phyloP scores from a whole-genome alignment of 2,329 filamentous ascomycete species.

The Aspergillus sp. region DNA sequence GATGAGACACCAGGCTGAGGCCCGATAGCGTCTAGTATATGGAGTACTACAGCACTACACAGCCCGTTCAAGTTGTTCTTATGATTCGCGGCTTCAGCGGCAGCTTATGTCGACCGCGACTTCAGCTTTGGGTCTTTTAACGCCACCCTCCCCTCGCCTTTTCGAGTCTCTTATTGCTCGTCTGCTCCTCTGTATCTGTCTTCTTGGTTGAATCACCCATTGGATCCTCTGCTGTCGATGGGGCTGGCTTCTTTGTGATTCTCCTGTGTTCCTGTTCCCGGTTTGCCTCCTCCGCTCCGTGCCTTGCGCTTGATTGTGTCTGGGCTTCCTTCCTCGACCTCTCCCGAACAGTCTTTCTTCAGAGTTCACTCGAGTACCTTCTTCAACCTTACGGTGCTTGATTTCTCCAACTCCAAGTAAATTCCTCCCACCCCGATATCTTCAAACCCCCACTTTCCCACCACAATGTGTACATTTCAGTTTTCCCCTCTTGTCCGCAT shows the following conservation, averaged over 20 bases:
- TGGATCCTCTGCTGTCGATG: constrained; percentile 2
- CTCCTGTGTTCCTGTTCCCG: constrained; percentile 14
- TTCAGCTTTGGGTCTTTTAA: constrained; percentile 22
- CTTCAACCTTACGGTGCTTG: background rate
- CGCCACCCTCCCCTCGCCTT: constrained; percentile 20
- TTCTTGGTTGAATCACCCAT: constrained; percentile 4
- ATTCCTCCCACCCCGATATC: background rate
- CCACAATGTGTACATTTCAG: background rate
- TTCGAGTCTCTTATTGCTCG: constrained; percentile 1
- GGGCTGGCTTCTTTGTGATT: constrained; percentile 8
- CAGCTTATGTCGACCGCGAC: constrained; percentile 21
- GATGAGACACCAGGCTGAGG: background rate
- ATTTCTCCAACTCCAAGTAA: background rate
- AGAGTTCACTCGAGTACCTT: background rate
- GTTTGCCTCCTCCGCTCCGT: constrained; percentile 3
- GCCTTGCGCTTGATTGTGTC: background rate
- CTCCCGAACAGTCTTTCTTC: background rate
- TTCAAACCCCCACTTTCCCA: background rate
- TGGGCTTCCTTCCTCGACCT: background rate
- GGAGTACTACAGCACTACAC: background rate
- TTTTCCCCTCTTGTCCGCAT: constrained; percentile 7
- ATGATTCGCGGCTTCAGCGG: constrained; percentile 27
- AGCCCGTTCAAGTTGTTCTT: background rate
- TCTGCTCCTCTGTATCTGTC: constrained; percentile 17
- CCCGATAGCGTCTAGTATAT: background rate